These are phyloP conservation scores for Daedaleopsis nitida DNA, from an alignment of 768 basidiomycete species.

Conservation along the genomic window DNA sequence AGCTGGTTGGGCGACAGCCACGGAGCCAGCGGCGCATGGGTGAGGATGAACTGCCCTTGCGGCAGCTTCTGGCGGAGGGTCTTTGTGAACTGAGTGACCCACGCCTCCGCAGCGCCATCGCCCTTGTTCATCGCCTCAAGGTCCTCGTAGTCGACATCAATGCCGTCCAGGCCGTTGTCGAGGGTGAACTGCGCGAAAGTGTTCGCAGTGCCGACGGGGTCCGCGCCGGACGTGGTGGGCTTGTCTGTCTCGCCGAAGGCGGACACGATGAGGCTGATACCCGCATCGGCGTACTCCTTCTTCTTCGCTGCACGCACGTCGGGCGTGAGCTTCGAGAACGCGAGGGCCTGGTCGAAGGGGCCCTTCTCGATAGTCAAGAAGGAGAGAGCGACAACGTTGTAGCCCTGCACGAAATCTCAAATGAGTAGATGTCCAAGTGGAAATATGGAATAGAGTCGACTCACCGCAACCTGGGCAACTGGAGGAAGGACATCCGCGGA, in stretches of 20 bases:
- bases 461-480: slow-evolving; percentile 10
- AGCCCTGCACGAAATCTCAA: slow-evolving; percentile 1
- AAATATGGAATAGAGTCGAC: not conserved
- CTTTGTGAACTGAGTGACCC: slow-evolving; percentile 27
- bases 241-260: slow-evolving; percentile 32
- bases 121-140: slow-evolving; percentile 22
- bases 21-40: slow-evolving; percentile 30
- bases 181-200: slow-evolving; percentile 38
- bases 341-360: slow-evolving; percentile 11
- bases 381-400: slow-evolving; percentile 14
- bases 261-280: slow-evolving; percentile 24
- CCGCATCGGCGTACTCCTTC: slow-evolving; percentile 22
- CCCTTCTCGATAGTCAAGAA: slow-evolving; percentile 13
- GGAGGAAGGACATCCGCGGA: slow-evolving; percentile 16
- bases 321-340: slow-evolving; percentile 2
- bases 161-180: slow-evolving; percentile 27
- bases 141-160: slow-evolving; percentile 29
- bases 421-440: too few species aligned
- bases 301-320: slow-evolving; percentile 21
- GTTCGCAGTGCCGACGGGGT: slow-evolving; percentile 35
- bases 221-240: slow-evolving; percentile 27
- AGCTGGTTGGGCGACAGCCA: slow-evolving; percentile 17
- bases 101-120: slow-evolving; percentile 23
- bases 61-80: slow-evolving; percentile 25
- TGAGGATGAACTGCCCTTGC: slow-evolving; percentile 20